A percentile compares a stretch with the other conserved stretches of the same genome.
Conservation (phyloP, 371 early-diverging fungal species). For the Rhizopus sp. region DNA sequence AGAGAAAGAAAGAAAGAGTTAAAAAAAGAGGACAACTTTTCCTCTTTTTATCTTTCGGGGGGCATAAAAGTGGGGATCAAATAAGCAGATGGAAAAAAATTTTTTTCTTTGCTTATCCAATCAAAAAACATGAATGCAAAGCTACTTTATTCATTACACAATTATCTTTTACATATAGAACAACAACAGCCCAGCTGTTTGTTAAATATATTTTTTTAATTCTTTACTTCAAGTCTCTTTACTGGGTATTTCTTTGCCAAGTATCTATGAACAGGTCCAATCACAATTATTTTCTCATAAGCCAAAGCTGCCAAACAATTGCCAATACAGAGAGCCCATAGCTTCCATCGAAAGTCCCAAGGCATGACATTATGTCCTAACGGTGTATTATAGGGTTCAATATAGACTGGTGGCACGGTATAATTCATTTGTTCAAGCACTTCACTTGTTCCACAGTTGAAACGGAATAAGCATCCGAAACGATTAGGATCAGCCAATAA, state of each 20-base stretch:
- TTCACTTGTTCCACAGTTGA: slow-evolving; percentile 69
- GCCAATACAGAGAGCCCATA: slow-evolving; percentile 50
- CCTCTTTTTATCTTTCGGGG: slow-evolving; percentile 6
- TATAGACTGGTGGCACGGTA: slow-evolving; percentile 35
- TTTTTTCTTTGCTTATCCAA: slow-evolving; percentile 1
- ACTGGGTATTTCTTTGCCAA: slow-evolving; percentile 39
- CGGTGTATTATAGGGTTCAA: slow-evolving; percentile 59
- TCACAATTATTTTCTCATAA: slow-evolving; percentile 33
- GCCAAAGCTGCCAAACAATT: slow-evolving; percentile 31
- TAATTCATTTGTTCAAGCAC: slow-evolving; percentile 50
- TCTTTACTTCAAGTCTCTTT: slow-evolving; percentile 27
- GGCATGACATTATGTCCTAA: slow-evolving; percentile 76
- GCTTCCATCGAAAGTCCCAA: slow-evolving; percentile 50
- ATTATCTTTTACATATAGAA: background rate
- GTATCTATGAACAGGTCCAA: slow-evolving; percentile 41
- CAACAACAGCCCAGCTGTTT: slow-evolving; percentile 4
- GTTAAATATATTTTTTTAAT: slow-evolving; percentile 13
- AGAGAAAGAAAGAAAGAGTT: slow-evolving; percentile 8
- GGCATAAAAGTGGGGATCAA: slow-evolving; percentile 9
- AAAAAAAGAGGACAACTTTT: background rate
- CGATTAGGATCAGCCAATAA: slow-evolving; percentile 69
- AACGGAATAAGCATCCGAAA: slow-evolving; percentile 68
- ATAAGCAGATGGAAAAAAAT: slow-evolving; percentile 15
- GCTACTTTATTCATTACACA: background rate
- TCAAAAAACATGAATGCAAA: background rate